phyloP scores from a whole-genome alignment of 2,329 filamentous ascomycete genomes.

The Alternaria angustiovoidea region DNA sequence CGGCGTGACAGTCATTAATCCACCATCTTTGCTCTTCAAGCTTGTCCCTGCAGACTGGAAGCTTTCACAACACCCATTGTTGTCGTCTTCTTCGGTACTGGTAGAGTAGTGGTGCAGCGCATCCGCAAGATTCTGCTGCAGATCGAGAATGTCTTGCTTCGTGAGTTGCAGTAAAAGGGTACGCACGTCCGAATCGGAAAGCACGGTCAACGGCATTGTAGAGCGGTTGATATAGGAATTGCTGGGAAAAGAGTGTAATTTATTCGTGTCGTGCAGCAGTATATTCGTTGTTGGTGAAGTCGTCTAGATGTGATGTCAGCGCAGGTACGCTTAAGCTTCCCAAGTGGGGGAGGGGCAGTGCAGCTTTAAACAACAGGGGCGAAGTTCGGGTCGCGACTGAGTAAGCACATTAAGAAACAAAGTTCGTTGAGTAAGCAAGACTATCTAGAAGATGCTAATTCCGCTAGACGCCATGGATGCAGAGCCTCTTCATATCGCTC shows the following conservation, averaged over 20 bases:
- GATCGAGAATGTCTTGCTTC: conserved; percentile 64
- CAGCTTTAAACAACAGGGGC: conserved; percentile 10
- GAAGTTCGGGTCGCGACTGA: conserved; percentile 7
- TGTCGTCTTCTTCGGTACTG: conserved; percentile 63
- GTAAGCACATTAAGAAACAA: conserved; percentile 15
- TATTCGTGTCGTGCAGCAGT: not conserved
- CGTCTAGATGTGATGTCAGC: conserved; percentile 10
- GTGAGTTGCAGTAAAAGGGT: conserved; percentile 63
- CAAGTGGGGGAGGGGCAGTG: conserved; percentile 31
- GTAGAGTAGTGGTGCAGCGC: conserved; percentile 72
- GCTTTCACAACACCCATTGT: conserved; percentile 64
- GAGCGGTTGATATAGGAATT: accelerated
- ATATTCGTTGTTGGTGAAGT: not conserved
- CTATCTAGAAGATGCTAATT: conserved; percentile 10
- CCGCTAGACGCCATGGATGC: conserved; percentile 9
- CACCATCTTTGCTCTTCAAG: conserved; percentile 67
- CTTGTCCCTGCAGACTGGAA: conserved; percentile 70
- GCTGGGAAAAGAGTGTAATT: not conserved
- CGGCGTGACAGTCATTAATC: conserved; percentile 73
- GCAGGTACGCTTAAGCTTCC: not conserved
- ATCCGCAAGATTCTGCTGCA: conserved; percentile 66
- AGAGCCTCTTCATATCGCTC: conserved; percentile 10
- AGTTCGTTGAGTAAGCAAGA: conserved; percentile 7
- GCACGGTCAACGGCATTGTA: conserved; percentile 67
- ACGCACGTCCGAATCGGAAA: conserved; percentile 65